Base-by-base conservation (phyloP, 225 moss, liverwort and hornwort species). In the Rhytidiadelphus loreus region DNA sequence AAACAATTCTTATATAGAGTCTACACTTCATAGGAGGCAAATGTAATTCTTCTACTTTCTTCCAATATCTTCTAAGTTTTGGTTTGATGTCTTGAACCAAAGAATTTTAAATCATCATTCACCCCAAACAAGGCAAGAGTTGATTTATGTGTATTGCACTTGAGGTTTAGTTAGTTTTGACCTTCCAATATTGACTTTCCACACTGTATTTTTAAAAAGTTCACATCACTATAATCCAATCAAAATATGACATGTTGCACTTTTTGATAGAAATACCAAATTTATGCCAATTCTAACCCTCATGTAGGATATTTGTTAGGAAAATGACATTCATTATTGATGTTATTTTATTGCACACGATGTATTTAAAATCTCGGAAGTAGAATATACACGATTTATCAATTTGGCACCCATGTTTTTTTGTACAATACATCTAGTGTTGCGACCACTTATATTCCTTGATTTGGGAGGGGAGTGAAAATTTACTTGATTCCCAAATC, bases 221-320 rank as follows among this genome's bases (percentile, higher is more conserved):
- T 16, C 0, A 25, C 9, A 77, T 56, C 4, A 77, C 1, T 12
- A 25, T 37, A 55, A 55, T n/a, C 10, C 6, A 55, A n/a, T 44
- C 1, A n/a, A 2, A 37, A 37, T 24, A 14, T 24, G 14, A 53
- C 9, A 55, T 15, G 25, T 26, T 1, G 3, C 6, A 23, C 2
- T 35, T 35, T 53, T 35, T 52, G 22, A 37, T 22, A 78, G 55
- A 23, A 25, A 25, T 25, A 4, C 4, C 56, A 78, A 16, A n/a
- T 25, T 56, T 25, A 37, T 56, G 1, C 1, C 14, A 6, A 37
- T 1, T 77, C 16, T 25, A 13, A 37, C 6, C 6, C 0, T 33
- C 4, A 24, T 0, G 0, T 77, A n/a, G 9, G 7, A 26, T 77
- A 11, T n/a, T 37, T 77, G 9, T n/a, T 2, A n/a, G 4, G 0